phyloP scores from a whole-genome alignment of 345 rosid species.

The Populus ilicifolia region DNA sequence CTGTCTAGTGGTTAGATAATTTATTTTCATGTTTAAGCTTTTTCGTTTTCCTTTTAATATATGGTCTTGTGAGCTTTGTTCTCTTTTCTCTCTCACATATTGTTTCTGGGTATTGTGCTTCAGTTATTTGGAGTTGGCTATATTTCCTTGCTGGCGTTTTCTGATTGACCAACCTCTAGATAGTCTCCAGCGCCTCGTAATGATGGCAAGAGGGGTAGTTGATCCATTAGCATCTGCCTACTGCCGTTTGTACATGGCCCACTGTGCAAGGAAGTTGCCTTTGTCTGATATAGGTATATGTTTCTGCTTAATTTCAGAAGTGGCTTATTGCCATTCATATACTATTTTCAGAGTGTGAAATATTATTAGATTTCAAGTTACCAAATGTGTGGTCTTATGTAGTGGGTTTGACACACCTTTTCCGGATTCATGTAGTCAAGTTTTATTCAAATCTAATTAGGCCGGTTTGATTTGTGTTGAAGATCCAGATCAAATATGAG shows the following conservation, averaged over 20 bases:
- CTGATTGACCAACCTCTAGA: slow-evolving; percentile 51
- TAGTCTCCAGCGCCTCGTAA: slow-evolving; percentile 58
- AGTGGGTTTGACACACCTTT: not conserved
- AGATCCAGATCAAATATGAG: no score
- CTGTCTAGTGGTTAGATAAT: not conserved
- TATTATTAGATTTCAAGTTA: not conserved
- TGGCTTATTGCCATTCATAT: not conserved
- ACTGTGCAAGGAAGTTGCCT: slow-evolving; percentile 60
- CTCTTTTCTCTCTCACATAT: slow-evolving; percentile 9
- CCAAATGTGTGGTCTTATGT: not conserved
- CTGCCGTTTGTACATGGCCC: slow-evolving; percentile 72
- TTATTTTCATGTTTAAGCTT: not conserved
- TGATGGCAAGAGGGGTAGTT: slow-evolving; percentile 83
- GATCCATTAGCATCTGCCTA: slow-evolving; percentile 82
- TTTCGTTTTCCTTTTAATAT: not conserved
- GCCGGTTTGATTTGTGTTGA: no score
- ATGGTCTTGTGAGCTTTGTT: not conserved
- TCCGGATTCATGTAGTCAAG: no score
- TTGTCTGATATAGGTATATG: slow-evolving; percentile 48
- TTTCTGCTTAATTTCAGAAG: not conserved
- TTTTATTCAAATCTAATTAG: no score
- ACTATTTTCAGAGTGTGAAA: slow-evolving; percentile 1
- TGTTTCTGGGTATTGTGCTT: slow-evolving; percentile 8
- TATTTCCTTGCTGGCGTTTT: slow-evolving; percentile 87
- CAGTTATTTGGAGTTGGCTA: slow-evolving; percentile 86